These are phyloP conservation scores for Candida montana DNA, from an alignment of 805 yeast species.

Conservation along the genomic window DNA sequence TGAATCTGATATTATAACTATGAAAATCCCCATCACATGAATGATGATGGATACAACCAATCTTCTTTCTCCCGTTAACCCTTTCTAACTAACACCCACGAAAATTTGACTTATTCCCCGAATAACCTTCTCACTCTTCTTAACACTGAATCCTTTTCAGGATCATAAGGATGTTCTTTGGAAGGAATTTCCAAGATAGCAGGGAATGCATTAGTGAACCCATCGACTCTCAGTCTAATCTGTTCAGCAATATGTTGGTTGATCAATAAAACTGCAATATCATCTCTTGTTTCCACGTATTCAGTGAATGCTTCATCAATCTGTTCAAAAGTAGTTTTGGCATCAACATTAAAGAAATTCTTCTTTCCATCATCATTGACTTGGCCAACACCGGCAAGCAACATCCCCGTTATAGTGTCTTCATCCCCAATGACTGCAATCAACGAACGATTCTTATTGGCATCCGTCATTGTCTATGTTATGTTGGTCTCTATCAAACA, in stretches of 20 bases:
- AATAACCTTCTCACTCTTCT: constrained; percentile 91
- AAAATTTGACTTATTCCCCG: constrained; percentile 91
- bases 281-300: constrained; percentile 72
- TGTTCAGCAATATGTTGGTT: constrained; percentile 93
- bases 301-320: constrained; percentile 68
- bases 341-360: constrained; percentile 77
- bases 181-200: constrained; percentile 96
- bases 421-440: constrained; percentile 97
- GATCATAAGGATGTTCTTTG: constrained; percentile 96
- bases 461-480: constrained; percentile 22
- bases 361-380: constrained; percentile 54
- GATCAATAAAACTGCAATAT: constrained; percentile 87
- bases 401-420: constrained; percentile 93
- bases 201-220: constrained; percentile 87
- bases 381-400: constrained; percentile 94
- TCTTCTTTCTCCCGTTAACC: too few relatives aligned
- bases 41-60: too few relatives aligned
- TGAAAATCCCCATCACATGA: too few relatives aligned
- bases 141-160: constrained; percentile 93
- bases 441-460: constrained; percentile 64
- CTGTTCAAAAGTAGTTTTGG: constrained; percentile 72
- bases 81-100: too few relatives aligned
- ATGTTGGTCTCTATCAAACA: background rate
- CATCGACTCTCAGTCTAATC: constrained; percentile 77
- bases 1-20: constrained; percentile 1